Conservation (phyloP, 164 flowering plant genomes). For the Magnolia sinica region DNA sequence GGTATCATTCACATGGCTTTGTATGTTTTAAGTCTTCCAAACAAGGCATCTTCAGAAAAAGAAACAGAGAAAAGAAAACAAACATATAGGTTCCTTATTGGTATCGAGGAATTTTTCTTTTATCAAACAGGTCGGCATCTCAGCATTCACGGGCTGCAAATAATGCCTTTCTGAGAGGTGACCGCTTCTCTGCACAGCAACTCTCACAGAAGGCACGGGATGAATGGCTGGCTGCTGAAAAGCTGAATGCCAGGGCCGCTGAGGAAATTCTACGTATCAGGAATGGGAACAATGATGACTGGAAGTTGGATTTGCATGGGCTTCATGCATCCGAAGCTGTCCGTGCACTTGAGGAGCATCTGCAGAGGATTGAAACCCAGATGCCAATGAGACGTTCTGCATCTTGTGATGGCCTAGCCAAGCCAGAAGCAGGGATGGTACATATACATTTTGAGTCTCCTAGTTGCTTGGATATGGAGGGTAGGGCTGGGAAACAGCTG, state of each 20-base stretch:
- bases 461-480: conserved; percentile 17
- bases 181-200: conserved; percentile 65
- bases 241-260: conserved; percentile 70
- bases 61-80: neutral
- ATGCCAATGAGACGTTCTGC: conserved; percentile 21
- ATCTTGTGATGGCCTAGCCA: conserved; percentile 25
- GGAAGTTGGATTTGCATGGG: conserved; percentile 95
- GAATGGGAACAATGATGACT: conserved; percentile 51
- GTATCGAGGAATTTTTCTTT: neutral
- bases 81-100: neutral
- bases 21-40: too few species aligned
- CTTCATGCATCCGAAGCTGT: conserved; percentile 92
- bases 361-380: conserved; percentile 53
- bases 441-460: conserved; percentile 23
- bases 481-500: conserved; percentile 22
- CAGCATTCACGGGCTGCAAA: conserved; percentile 72
- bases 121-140: conserved; percentile 60
- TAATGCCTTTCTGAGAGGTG: conserved; percentile 73
- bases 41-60: neutral
- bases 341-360: conserved; percentile 54
- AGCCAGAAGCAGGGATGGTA: conserved; percentile 10
- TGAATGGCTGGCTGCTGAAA: conserved; percentile 61
- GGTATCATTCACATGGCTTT: too few species aligned
- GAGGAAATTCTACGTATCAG: conserved; percentile 55
- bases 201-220: conserved; percentile 61